phyloP scores from a whole-genome alignment of 306 rosid genomes.

The Inga laurina region DNA sequence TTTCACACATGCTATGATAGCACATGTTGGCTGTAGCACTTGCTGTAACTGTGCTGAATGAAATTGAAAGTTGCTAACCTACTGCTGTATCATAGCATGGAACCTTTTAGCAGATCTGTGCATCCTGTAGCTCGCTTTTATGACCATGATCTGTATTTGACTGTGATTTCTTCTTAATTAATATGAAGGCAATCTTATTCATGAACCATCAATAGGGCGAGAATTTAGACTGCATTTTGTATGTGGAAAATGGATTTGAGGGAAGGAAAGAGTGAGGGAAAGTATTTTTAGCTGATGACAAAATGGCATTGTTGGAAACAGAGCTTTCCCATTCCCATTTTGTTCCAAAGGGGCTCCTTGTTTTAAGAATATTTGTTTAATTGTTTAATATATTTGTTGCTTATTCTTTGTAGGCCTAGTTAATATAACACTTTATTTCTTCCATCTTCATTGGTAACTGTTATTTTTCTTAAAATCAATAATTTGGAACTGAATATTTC shows the following conservation, averaged over 20 bases:
- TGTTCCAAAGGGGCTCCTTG: neutral
- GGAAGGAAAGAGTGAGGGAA: neutral
- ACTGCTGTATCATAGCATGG: neutral
- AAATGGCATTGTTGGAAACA: neutral
- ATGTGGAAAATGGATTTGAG: neutral
- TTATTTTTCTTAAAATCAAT: neutral
- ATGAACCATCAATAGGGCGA: neutral
- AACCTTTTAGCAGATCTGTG: neutral
- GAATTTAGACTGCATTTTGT: neutral
- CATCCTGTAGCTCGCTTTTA: neutral
- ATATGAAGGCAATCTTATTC: neutral
- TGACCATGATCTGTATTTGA: neutral
- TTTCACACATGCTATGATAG: neutral
- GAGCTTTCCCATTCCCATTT: neutral
- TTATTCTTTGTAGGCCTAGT: neutral
- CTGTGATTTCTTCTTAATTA: neutral
- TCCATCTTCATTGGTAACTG: neutral
- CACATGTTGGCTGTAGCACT: neutral
- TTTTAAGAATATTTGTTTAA: neutral
- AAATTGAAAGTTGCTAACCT: neutral
- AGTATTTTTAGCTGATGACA: neutral
- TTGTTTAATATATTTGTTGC: neutral
- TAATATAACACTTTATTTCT: neutral
- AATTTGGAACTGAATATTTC: neutral
- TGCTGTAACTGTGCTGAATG: neutral